Evolutionary conservation across 1,284 basidiomycete genomes (phyloP), one percentile per base, ranked within the genome.

Genomic region (Leccinum subspadiceum): DNA sequence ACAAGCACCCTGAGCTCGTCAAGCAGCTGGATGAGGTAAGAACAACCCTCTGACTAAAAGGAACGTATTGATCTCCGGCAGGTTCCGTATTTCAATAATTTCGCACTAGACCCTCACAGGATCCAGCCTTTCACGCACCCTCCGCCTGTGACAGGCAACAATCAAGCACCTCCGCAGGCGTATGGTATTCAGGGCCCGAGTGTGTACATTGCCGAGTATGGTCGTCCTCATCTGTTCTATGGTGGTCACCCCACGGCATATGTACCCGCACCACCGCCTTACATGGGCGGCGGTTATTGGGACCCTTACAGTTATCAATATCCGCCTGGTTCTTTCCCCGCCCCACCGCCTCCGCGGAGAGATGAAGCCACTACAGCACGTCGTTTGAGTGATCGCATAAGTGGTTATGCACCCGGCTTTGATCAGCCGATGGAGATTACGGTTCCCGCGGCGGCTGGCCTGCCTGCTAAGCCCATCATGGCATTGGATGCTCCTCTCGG

Each of bases 11-110:
- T 15, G 94, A 95, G 65, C 78, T 91, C 9, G 84, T 93, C 60
- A 89, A 85, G 66, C 74, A 79, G 56, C 81, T 93, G n/a, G 89
- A 92, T 41, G 89, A 92, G 66, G 90, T 92, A 74, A 70, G 75
- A 61, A 52, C 4, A 46, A 44, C 44, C 62, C 68, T 60, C 17
- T 57, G 62, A 44, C 60, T 53, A 51, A 53, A 54, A 56, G 50
- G 59, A 62, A 56, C 58, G 57, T 60, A 58, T 62, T 66, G 65
- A 74, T 65, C 66, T 62, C 60, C 65, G 60, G 41, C 68, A 96
- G 92, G 75, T 94, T 62, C 84, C 90, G 35, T 92, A 90, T 73
- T 94, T 94, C 79, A 96, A 97, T 76, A 93, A 92, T 73, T 97
- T 95, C 72, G 92, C 91, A 31, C 84, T 96, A 60, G 94, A 97